Evolutionary conservation across 2,329 filamentous ascomycete species (phyloP).

Genomic region (Diplodia mutila): DNA sequence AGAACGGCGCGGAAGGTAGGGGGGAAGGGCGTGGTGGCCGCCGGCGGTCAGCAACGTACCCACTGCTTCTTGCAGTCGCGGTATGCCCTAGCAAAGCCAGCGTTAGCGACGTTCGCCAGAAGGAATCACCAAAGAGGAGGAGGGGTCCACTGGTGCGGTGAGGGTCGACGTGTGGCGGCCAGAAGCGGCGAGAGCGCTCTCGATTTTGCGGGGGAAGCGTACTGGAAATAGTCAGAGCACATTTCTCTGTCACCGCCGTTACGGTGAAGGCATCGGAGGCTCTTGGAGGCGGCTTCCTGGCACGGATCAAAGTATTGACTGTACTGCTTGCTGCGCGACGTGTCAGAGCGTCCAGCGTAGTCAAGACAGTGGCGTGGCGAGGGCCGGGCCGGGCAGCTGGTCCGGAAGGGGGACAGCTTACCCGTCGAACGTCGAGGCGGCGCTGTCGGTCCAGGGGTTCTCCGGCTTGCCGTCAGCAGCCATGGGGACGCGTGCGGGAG

Average conservation of each 20-base stretch:
- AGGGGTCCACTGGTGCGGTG: no score
- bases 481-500: slow-evolving; percentile 18
- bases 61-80: slow-evolving; percentile 93
- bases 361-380: background rate
- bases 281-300: slow-evolving; percentile 84
- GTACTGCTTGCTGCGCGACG: slow-evolving; percentile 69
- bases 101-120: background rate
- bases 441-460: slow-evolving; percentile 38
- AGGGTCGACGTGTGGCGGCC: background rate
- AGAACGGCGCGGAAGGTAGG: background rate
- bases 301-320: slow-evolving; percentile 96
- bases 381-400: slow-evolving; percentile 18
- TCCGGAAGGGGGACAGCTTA: slow-evolving; percentile 31
- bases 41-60: slow-evolving; percentile 64
- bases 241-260: slow-evolving; percentile 87
- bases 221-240: slow-evolving; percentile 97
- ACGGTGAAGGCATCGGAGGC: slow-evolving; percentile 83
- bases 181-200: slow-evolving; percentile 12
- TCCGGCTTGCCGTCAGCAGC: slow-evolving; percentile 31
- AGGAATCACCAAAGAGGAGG: background rate
- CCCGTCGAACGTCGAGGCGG: slow-evolving; percentile 46
- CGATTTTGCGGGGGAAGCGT: slow-evolving; percentile 43
- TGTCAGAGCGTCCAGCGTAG: background rate
- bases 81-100: slow-evolving; percentile 69
- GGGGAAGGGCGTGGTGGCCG: slow-evolving; percentile 18